phyloP scores from a whole-genome alignment of 805 yeast genomes.

The Saccharomycopsis fibuligera region DNA sequence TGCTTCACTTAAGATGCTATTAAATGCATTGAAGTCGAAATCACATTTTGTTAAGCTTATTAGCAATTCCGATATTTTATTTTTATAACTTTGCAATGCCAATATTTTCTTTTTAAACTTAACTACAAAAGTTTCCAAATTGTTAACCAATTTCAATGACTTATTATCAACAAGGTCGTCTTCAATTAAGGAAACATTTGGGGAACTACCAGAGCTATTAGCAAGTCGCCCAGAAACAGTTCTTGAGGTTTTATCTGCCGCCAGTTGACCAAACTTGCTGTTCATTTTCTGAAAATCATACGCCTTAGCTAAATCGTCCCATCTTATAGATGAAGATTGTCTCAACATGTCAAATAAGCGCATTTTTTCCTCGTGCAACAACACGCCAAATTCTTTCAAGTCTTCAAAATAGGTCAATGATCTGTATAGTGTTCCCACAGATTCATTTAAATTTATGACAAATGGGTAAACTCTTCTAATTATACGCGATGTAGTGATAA shows the following conservation, averaged over 20 bases:
- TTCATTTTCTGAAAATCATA: conserved; percentile 36
- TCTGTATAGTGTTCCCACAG: conserved; percentile 36
- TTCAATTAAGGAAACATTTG: conserved; percentile 21
- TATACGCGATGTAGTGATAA: conserved; percentile 42
- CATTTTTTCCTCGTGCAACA: conserved; percentile 34
- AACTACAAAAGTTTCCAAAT: conserved; percentile 30
- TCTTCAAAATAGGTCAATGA: conserved; percentile 28
- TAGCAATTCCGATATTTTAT: conserved; percentile 23
- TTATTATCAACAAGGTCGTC: conserved; percentile 28
- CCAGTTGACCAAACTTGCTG: not conserved
- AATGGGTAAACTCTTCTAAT: conserved; percentile 50
- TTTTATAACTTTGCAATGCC: conserved; percentile 28
- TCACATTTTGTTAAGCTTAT: conserved; percentile 26
- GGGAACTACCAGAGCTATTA: not conserved
- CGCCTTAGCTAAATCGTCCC: conserved; percentile 49
- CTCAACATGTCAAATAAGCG: conserved; percentile 31
- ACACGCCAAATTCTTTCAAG: conserved; percentile 36
- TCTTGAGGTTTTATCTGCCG: conserved; percentile 3
- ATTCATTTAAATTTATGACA: conserved; percentile 48
- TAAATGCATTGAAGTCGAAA: conserved; percentile 24
- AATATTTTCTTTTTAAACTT: conserved; percentile 29
- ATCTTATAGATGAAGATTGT: conserved; percentile 35
- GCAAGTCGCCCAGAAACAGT: not conserved
- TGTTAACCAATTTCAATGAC: conserved; percentile 28
- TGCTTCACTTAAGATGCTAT: conserved; percentile 23